Conservation (phyloP, 2,329 filamentous ascomycete species). For the Colletotrichum gigasporum region DNA sequence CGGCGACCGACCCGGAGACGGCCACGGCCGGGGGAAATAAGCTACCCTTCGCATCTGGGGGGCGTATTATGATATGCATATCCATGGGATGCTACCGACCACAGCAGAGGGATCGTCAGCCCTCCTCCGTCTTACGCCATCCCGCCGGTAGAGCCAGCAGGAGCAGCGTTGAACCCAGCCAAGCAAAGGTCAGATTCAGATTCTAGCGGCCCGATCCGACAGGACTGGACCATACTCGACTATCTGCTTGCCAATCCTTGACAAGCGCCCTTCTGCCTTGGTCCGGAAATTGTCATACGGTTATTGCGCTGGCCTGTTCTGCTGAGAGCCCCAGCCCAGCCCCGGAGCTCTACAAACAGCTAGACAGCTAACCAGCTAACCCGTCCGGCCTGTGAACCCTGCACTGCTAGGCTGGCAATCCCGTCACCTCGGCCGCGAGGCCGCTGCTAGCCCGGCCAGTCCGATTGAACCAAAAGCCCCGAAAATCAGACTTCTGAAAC, state of each 20-base stretch:
- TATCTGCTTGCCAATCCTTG: slow-evolving; percentile 5
- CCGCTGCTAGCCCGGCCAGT: slow-evolving; percentile 5
- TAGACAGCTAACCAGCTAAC: too few species aligned
- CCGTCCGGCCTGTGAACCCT: slow-evolving; percentile 34
- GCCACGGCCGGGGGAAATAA: neutral
- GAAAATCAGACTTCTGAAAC: slow-evolving; percentile 40
- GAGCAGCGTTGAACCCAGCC: neutral
- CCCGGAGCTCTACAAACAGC: neutral
- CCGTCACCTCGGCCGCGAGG: neutral
- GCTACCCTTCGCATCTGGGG: neutral
- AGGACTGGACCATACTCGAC: slow-evolving; percentile 23
- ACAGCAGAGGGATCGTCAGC: neutral
- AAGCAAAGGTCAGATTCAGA: neutral
- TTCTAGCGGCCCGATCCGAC: slow-evolving; percentile 42
- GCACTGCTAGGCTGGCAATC: neutral
- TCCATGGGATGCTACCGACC: slow-evolving; percentile 7
- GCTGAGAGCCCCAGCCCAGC: neutral
- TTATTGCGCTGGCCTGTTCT: slow-evolving; percentile 8
- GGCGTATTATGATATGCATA: slow-evolving; percentile 10
- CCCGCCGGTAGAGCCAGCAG: neutral
- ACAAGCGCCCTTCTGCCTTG: neutral
- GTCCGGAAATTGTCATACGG: neutral
- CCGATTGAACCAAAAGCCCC: slow-evolving; percentile 14
- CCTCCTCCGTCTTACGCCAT: slow-evolving; percentile 1
- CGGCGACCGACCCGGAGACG: slow-evolving; percentile 20